phyloP scores from a whole-genome alignment of 768 basidiomycete genomes.

The Phlebiopsis gigantea region DNA sequence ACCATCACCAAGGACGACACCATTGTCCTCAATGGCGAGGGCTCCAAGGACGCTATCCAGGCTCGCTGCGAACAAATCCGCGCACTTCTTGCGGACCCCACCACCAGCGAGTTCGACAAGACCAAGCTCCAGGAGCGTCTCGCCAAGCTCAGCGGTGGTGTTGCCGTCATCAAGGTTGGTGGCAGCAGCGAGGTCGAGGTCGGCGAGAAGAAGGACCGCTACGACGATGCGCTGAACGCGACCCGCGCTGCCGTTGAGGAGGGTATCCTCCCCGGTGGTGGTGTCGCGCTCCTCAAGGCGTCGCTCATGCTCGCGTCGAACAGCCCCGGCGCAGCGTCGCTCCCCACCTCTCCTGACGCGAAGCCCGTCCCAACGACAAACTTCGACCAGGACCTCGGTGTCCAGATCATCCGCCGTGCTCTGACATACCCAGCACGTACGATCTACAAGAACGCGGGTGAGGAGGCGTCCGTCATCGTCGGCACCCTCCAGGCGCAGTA shows the following conservation, averaged over 20 bases:
- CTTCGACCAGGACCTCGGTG: conserved; percentile 97
- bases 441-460: conserved; percentile 91
- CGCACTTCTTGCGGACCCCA: conserved; percentile 68
- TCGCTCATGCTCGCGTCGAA: conserved; percentile 59
- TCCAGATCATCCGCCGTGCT: conserved; percentile 86
- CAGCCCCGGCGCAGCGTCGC: conserved; percentile 17
- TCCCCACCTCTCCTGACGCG: conserved; percentile 47
- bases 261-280: conserved; percentile 96
- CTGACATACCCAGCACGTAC: conserved; percentile 79
- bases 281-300: conserved; percentile 88
- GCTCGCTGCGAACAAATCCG: conserved; percentile 97
- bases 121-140: conserved; percentile 95
- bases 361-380: conserved; percentile 74
- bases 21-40: conserved; percentile 90
- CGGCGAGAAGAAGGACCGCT: conserved; percentile 98
- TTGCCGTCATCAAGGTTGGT: conserved; percentile 98
- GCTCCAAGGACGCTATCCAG: conserved; percentile 83
- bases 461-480: conserved; percentile 90
- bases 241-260: conserved; percentile 98
- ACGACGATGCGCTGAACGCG: conserved; percentile 96
- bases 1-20: conserved; percentile 98
- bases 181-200: conserved; percentile 94
- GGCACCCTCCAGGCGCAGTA: conserved; percentile 75
- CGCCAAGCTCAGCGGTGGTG: conserved; percentile 93
- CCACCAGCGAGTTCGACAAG: conserved; percentile 91